Percentiles rank a stretch among this genome's conserved stretches.
These are phyloP conservation scores for Scedosporium boydii DNA, from an alignment of 2,329 filamentous ascomycete genomes.

Conservation along the genomic window DNA sequence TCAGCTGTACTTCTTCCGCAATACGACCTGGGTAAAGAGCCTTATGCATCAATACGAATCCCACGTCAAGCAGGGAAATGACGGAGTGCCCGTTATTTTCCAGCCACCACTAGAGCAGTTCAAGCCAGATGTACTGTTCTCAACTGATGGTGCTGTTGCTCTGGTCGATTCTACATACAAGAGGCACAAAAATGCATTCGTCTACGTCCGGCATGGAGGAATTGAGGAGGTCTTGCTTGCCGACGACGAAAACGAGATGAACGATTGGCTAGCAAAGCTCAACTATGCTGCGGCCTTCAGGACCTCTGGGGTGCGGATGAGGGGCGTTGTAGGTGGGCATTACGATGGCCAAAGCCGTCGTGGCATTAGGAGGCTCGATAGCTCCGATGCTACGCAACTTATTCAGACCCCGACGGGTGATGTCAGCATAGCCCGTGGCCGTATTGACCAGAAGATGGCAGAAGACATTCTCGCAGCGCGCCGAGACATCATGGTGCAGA, in stretches of 20 bases:
- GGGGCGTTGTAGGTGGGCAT: conserved; percentile 73
- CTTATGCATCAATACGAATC: conserved; percentile 81
- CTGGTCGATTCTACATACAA: conserved; percentile 79
- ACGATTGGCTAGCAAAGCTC: conserved; percentile 92
- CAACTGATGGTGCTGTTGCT: conserved; percentile 85
- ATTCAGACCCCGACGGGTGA: conserved; percentile 65
- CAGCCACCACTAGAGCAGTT: conserved; percentile 84
- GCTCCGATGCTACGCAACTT: conserved; percentile 46
- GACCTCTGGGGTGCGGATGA: conserved; percentile 82
- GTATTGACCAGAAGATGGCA: conserved; percentile 72
- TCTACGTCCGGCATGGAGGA: conserved; percentile 78
- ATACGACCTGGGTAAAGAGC: conserved; percentile 84
- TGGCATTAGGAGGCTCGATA: conserved; percentile 62
- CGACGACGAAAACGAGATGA: conserved; percentile 83
- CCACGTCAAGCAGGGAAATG: conserved; percentile 68
- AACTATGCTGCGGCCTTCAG: conserved; percentile 95
- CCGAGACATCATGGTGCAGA: conserved; percentile 71
- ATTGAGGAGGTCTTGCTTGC: conserved; percentile 86
- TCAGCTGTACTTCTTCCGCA: conserved; percentile 93
- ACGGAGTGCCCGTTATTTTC: conserved; percentile 73
- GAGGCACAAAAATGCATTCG: conserved; percentile 91
- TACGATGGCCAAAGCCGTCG: conserved; percentile 74
- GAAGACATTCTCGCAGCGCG: conserved; percentile 78
- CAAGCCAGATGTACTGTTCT: conserved; percentile 88
- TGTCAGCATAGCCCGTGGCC: conserved; percentile 61